Conservation (phyloP, 1,284 basidiomycete species). For the Lentinula novae-zelandiae region DNA sequence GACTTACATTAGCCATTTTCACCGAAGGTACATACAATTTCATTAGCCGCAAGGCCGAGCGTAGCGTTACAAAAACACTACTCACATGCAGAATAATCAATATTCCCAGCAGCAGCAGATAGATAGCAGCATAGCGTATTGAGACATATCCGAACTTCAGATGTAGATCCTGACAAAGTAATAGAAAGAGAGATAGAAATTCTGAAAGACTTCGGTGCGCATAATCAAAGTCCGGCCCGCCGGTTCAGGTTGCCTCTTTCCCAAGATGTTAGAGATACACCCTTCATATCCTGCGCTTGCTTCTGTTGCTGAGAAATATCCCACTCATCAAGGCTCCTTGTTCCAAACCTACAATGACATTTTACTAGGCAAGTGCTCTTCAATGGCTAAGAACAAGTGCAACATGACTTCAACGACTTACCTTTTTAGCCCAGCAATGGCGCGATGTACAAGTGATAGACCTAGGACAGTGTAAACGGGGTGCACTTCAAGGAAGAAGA, state of each 20-base stretch:
- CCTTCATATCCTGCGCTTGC: slow-evolving; percentile 28
- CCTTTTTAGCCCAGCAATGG: slow-evolving; percentile 64
- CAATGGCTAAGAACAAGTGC: not conserved
- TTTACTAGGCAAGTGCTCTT: slow-evolving; percentile 31
- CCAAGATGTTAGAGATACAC: not conserved
- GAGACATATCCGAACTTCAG: no score
- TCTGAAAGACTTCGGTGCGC: no score
- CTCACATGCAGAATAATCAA: not conserved
- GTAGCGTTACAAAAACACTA: no score
- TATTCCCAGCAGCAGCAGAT: no score
- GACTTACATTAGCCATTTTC: not conserved
- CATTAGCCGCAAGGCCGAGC: not conserved
- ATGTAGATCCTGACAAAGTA: no score
- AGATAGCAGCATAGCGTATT: no score
- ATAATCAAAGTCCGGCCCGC: not conserved
- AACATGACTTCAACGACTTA: not conserved
- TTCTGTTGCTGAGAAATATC: slow-evolving; percentile 46
- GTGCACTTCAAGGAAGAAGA: slow-evolving; percentile 56
- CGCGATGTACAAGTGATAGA: slow-evolving; percentile 58
- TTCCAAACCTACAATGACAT: slow-evolving; percentile 66
- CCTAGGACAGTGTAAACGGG: slow-evolving; percentile 49
- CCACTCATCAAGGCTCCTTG: slow-evolving; percentile 42
- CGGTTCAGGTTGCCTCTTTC: not conserved
- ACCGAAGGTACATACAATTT: not conserved
- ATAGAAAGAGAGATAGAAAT: no score